Percentiles rank a stretch among this genome's conserved stretches.
Conservation (phyloP, 2,329 filamentous ascomycete genomes). For the Hirsutella minnesotensis region DNA sequence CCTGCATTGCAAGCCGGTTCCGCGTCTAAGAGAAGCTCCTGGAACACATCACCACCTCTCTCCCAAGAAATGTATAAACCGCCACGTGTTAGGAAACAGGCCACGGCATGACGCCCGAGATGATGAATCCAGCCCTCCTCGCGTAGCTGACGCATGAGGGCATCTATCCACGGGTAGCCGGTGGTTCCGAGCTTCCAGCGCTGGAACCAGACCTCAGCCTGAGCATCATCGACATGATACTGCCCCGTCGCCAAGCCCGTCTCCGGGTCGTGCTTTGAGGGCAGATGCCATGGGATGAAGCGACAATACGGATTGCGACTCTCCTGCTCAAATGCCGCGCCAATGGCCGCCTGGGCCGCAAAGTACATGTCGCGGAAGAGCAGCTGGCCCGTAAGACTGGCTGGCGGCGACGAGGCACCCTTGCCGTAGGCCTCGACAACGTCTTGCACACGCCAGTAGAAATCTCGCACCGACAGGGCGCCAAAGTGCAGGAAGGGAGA, state of each 20-base stretch:
- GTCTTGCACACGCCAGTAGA: constrained; percentile 61
- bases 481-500: constrained; percentile 68
- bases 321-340: constrained; percentile 51
- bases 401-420: constrained; percentile 49
- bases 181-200: constrained; percentile 60
- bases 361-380: constrained; percentile 81
- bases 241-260: constrained; percentile 40
- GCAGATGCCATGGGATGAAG: constrained; percentile 73
- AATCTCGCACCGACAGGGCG: constrained; percentile 54
- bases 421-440: constrained; percentile 45
- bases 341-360: constrained; percentile 58
- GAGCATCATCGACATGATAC: constrained; percentile 50
- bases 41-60: constrained; percentile 65
- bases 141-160: constrained; percentile 63
- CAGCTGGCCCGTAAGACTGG: constrained; percentile 60
- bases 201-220: constrained; percentile 54
- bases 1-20: constrained; percentile 62
- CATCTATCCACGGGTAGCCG: constrained; percentile 73
- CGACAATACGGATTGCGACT: constrained; percentile 52
- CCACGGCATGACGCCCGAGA: constrained; percentile 63
- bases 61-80: constrained; percentile 74
- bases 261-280: constrained; percentile 38
- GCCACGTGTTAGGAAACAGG: constrained; percentile 69
- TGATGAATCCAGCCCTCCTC: constrained; percentile 73
- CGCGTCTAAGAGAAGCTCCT: constrained; percentile 65